A percentile compares a stretch with the other conserved stretches of the same genome.
Conservation (phyloP, 2,329 filamentous ascomycete species). For the Alternaria rosae region DNA sequence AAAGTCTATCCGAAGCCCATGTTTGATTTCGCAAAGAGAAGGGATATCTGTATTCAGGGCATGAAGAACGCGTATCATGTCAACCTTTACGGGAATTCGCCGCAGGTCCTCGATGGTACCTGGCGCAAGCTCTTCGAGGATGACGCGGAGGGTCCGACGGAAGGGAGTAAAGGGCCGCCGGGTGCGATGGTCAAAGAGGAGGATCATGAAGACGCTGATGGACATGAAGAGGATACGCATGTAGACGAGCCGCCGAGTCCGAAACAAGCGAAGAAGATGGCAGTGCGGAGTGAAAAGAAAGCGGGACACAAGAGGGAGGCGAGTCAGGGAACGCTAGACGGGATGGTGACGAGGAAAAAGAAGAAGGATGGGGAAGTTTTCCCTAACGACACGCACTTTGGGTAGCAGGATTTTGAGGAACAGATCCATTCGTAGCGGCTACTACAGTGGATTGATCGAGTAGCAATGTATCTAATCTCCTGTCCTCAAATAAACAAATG, state of each 20-base stretch:
- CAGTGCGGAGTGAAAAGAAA: conserved; percentile 69
- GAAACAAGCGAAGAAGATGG: conserved; percentile 24
- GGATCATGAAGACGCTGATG: conserved; percentile 26
- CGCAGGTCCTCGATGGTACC: conserved; percentile 67
- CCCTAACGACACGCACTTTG: conserved; percentile 23
- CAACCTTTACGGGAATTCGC: conserved; percentile 69
- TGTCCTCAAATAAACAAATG: background rate
- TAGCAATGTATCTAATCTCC: background rate
- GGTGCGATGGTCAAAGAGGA: conserved; percentile 47
- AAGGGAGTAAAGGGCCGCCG: conserved; percentile 49
- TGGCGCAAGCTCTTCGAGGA: conserved; percentile 61
- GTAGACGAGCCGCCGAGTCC: conserved; percentile 13
- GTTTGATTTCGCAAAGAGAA: conserved; percentile 74
- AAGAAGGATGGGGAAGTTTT: conserved; percentile 31
- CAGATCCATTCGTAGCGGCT: background rate
- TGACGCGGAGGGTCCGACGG: conserved; percentile 55
- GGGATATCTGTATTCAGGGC: conserved; percentile 68
- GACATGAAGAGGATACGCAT: conserved; percentile 17
- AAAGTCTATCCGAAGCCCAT: conserved; percentile 74
- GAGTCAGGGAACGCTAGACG: conserved; percentile 55
- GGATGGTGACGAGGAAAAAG: conserved; percentile 42
- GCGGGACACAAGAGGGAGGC: conserved; percentile 66
- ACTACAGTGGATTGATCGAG: background rate
- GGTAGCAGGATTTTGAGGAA: background rate
- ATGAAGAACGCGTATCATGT: conserved; percentile 76